These are phyloP conservation scores for Kokia cookei DNA, from an alignment of 441 rosid genomes.

Conservation along the genomic window DNA sequence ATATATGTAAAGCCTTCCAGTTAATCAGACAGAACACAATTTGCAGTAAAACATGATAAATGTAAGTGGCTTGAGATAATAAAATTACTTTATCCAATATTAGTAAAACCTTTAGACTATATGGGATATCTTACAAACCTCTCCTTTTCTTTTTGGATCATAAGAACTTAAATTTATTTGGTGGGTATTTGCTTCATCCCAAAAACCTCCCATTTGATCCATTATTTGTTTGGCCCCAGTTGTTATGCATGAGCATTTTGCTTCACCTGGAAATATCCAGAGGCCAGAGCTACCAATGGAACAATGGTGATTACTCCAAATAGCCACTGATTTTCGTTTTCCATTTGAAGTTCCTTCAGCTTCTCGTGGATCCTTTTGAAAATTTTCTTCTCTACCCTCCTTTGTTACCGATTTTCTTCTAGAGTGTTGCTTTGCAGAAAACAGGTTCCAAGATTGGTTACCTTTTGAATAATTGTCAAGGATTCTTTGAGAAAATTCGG, in stretches of 20 bases:
- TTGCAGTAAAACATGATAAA: neutral
- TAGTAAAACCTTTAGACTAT: slow-evolving; percentile 1
- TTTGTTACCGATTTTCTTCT: slow-evolving; percentile 11
- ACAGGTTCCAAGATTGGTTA: slow-evolving; percentile 19
- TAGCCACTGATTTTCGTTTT: slow-evolving; percentile 5
- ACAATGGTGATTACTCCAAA: slow-evolving; percentile 21
- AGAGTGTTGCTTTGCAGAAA: slow-evolving; percentile 22
- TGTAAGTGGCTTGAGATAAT: neutral
- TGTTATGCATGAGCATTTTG: slow-evolving; percentile 38
- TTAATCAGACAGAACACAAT: neutral
- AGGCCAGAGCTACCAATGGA: slow-evolving; percentile 36
- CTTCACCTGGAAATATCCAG: slow-evolving; percentile 73
- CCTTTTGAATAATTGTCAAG: slow-evolving; percentile 16
- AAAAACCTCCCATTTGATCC: slow-evolving; percentile 28
- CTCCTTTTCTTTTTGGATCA: slow-evolving; percentile 20
- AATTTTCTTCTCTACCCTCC: slow-evolving; percentile 21
- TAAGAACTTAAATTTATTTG: slow-evolving; percentile 16
- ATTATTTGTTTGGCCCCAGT: slow-evolving; percentile 33
- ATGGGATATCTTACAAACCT: slow-evolving; percentile 33
- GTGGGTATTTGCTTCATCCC: slow-evolving; percentile 8
- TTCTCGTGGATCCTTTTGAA: slow-evolving; percentile 10
- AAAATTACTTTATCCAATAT: neutral
- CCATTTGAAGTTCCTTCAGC: slow-evolving; percentile 10
- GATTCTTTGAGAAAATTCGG: slow-evolving; percentile 31
- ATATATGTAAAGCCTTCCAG: neutral